phyloP scores from a whole-genome alignment of 768 basidiomycete genomes.

The Hygrophorus russula region DNA sequence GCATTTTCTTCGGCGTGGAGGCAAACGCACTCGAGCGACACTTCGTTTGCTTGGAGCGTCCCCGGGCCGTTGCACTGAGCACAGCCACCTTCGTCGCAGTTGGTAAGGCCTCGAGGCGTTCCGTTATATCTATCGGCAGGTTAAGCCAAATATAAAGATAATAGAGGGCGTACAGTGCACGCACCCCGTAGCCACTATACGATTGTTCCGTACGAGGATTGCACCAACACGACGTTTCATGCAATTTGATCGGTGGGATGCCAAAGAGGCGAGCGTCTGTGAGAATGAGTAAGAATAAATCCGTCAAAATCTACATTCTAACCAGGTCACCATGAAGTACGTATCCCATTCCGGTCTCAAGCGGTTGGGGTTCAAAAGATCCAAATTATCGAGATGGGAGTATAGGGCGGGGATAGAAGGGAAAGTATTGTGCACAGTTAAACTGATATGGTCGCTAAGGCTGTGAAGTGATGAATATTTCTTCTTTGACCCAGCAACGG shows the following conservation, averaged over 20 bases:
- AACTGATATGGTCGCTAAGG: slow-evolving; percentile 40
- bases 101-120: slow-evolving; percentile 79
- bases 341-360: slow-evolving; percentile 89
- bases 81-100: slow-evolving; percentile 93
- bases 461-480: slow-evolving; percentile 18
- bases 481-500: neutral
- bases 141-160: neutral
- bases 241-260: slow-evolving; percentile 85
- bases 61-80: slow-evolving; percentile 67
- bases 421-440: slow-evolving; percentile 61
- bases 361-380: slow-evolving; percentile 63
- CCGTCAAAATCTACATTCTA: neutral
- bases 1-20: slow-evolving; percentile 99
- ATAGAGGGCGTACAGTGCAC: slow-evolving; percentile 6
- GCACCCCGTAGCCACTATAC: slow-evolving; percentile 72
- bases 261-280: slow-evolving; percentile 81
- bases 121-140: slow-evolving; percentile 74
- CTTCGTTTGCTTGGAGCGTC: slow-evolving; percentile 25
- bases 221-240: slow-evolving; percentile 98
- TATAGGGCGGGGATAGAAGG: slow-evolving; percentile 40
- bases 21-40: slow-evolving; percentile 76
- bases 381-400: slow-evolving; percentile 50
- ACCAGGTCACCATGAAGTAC: slow-evolving; percentile 84
- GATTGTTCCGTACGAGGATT: slow-evolving; percentile 76
- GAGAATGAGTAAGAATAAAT: neutral